Evolutionary conservation across 2,329 filamentous ascomycete genomes (phyloP).

Genomic region (Talaromyces amestolkiae): DNA sequence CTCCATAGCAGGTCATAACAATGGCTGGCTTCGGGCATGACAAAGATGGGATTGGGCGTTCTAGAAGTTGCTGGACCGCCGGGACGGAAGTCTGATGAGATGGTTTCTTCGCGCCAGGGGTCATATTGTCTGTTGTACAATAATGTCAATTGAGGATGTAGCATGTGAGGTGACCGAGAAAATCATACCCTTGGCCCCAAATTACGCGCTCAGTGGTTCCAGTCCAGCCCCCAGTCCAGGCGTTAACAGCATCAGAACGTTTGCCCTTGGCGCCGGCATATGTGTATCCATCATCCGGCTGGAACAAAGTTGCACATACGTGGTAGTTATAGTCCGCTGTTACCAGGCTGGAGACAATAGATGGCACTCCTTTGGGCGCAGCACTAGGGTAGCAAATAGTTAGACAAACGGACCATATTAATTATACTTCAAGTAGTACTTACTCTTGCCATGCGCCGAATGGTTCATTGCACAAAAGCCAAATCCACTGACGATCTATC

Average conservation of each 20-base stretch:
- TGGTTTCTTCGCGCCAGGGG: constrained; percentile 57
- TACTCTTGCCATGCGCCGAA: constrained; percentile 57
- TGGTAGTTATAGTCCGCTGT: constrained; percentile 54
- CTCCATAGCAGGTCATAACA: constrained; percentile 53
- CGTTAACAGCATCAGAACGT: constrained; percentile 52
- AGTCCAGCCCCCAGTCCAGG: constrained; percentile 56
- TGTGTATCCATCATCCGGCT: constrained; percentile 49
- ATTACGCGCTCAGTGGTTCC: constrained; percentile 53
- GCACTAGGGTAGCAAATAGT: constrained; percentile 42
- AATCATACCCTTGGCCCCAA: constrained; percentile 53
- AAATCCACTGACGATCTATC: constrained; percentile 56
- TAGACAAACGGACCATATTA: neutral
- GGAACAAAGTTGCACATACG: constrained; percentile 58
- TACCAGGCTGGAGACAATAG: constrained; percentile 55
- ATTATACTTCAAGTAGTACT: constrained; percentile 21
- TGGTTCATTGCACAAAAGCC: constrained; percentile 65
- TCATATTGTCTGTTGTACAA: constrained; percentile 48
- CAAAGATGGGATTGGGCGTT: constrained; percentile 48
- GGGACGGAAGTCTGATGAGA: constrained; percentile 54
- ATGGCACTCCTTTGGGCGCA: constrained; percentile 46
- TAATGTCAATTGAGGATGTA: neutral
- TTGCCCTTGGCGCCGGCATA: constrained; percentile 50
- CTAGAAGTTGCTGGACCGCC: constrained; percentile 54
- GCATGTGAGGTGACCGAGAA: neutral
- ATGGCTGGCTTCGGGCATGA: constrained; percentile 56